Evolutionary conservation across 495 filamentous ascomycete genomes (phyloP), one percentile per base, ranked within the genome.

Genomic region (Thermothielavioides terrestris): DNA sequence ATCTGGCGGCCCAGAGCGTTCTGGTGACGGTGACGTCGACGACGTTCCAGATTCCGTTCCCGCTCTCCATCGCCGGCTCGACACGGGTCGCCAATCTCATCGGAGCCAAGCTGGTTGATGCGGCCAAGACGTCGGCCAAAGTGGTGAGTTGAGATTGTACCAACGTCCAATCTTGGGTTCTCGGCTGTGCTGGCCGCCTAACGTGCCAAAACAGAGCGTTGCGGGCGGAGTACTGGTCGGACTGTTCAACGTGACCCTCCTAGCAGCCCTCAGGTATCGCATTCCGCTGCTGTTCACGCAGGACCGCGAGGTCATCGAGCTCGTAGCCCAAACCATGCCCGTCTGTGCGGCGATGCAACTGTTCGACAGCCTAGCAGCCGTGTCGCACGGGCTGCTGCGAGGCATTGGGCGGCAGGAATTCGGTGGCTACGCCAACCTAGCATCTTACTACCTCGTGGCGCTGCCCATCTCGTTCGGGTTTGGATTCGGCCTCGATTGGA

Each of bases 351-450:
- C 87, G 0, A 94, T 94, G 73, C 90, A 97, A 65, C 75, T 92
- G 2, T 89, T 91, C 53, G 91, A 97, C 60, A 79, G 84, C 11
- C 61, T 92, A 36, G 83, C 88, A 0, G 75, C 81, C 7, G 83
- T 81, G 54, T 86, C 83, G 55, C 89, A 91, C 56, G 90, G 91
- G 17, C 69, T 95, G 27, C 71, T 97, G 25, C 76, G 90, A 20
- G 91, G 90, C 9, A 76, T 91, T 25, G 89, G 90, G 3, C 76
- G 84, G 28, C 91, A 95, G 62, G 82, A 89, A 54, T 78, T 97
- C 42, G 89, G 90, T 2, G 89, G 90, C 4, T 95, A 89, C 62
- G 81, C 90, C 25, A 89, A 88, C 56, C 61, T 97, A 3, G 79
- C 85, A 43, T 82, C 80, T 41, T 97, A 95, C 67, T 97, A 97